Conservation (phyloP, 2,329 filamentous ascomycete species). For the Calonectria hongkongensis region DNA sequence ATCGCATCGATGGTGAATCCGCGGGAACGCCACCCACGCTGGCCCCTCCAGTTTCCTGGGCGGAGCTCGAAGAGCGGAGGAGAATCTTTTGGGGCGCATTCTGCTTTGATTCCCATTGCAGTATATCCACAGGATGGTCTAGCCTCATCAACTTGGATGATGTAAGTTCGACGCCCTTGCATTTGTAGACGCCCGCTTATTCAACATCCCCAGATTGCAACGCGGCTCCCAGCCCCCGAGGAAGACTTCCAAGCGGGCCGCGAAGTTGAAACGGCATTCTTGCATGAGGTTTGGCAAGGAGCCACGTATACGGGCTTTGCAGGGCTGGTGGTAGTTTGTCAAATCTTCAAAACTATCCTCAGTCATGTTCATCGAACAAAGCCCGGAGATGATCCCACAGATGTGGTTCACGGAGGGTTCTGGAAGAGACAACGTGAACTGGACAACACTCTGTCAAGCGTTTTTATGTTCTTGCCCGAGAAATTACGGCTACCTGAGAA, state of each 20-base stretch:
- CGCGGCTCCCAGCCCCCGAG: constrained; percentile 87
- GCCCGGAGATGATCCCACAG: constrained; percentile 81
- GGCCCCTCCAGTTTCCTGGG: constrained; percentile 85
- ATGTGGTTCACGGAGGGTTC: constrained; percentile 84
- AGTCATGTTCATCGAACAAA: constrained; percentile 85
- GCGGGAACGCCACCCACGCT: constrained; percentile 84
- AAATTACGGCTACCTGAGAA: constrained; percentile 82
- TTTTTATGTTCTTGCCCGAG: constrained; percentile 86
- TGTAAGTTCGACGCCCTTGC: constrained; percentile 58
- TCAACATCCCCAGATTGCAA: constrained; percentile 75
- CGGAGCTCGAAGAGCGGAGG: constrained; percentile 84
- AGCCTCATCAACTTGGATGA: constrained; percentile 85
- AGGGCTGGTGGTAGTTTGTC: constrained; percentile 82
- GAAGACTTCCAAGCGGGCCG: constrained; percentile 82
- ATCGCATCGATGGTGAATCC: constrained; percentile 81
- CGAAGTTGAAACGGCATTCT: constrained; percentile 76
- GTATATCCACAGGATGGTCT: constrained; percentile 93
- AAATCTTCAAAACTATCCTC: constrained; percentile 87
- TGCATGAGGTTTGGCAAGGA: constrained; percentile 79
- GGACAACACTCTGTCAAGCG: constrained; percentile 86
- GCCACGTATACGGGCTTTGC: constrained; percentile 81
- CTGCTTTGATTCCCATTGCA: constrained; percentile 88
- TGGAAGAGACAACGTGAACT: constrained; percentile 91
- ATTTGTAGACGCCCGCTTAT: neutral
- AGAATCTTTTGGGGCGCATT: constrained; percentile 92